A percentile compares a stretch with the other conserved stretches of the same genome.
Evolutionary conservation across 139 green algal genomes (phyloP).

Genomic region (Picochlorum sp.): DNA sequence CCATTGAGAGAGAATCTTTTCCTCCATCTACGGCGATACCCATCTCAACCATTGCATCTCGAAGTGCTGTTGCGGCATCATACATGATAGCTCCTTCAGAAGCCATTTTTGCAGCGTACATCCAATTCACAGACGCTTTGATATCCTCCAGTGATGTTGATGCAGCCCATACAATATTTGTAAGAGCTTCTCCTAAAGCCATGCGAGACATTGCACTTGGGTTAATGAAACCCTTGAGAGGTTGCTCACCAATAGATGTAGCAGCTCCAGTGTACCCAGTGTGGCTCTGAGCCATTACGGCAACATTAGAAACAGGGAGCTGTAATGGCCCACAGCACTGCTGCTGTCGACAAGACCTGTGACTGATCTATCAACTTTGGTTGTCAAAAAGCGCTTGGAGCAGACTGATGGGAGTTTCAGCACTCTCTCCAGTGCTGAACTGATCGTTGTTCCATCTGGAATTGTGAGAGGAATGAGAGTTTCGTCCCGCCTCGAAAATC

Average conservation of each 20-base stretch:
- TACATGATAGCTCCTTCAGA: slow-evolving; percentile 93
- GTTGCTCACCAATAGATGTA: slow-evolving; percentile 93
- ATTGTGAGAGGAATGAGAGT: slow-evolving; percentile 39
- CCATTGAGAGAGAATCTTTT: slow-evolving; percentile 98
- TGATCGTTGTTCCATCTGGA: slow-evolving; percentile 29
- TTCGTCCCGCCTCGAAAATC: slow-evolving; percentile 18
- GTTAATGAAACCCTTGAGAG: slow-evolving; percentile 90
- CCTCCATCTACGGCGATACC: slow-evolving; percentile 90
- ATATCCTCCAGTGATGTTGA: slow-evolving; percentile 76
- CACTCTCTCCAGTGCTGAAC: slow-evolving; percentile 63
- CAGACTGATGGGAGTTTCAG: slow-evolving; percentile 82
- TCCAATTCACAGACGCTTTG: slow-evolving; percentile 97
- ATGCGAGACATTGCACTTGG: slow-evolving; percentile 89
- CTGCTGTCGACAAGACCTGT: slow-evolving; percentile 93
- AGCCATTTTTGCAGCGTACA: slow-evolving; percentile 96
- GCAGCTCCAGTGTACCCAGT: slow-evolving; percentile 64
- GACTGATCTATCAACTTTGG: slow-evolving; percentile 91
- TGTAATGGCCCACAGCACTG: slow-evolving; percentile 90
- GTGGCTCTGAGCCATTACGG: slow-evolving; percentile 83
- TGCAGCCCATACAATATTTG: slow-evolving; percentile 85
- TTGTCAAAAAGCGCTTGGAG: slow-evolving; percentile 98
- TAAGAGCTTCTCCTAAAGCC: slow-evolving; percentile 87
- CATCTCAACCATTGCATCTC: slow-evolving; percentile 65
- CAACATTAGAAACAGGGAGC: slow-evolving; percentile 83
- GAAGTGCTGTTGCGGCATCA: slow-evolving; percentile 73